A percentile compares a stretch with the other conserved stretches of the same genome.
Conservation (phyloP, 257 asterid species). For the Capsicum rhomboideum region DNA sequence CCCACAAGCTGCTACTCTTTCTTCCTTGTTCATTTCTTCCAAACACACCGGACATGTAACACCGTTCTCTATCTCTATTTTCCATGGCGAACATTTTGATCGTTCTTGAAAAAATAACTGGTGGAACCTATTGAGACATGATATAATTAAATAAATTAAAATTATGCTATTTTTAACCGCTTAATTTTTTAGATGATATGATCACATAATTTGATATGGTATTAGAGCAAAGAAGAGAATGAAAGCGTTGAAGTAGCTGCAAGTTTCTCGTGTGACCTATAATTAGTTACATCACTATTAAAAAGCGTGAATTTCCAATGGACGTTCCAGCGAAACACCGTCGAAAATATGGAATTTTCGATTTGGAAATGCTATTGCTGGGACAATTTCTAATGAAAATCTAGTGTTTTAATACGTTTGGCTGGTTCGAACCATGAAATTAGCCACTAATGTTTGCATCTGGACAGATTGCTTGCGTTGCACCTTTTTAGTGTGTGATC, state of each 20-base stretch:
- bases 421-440: neutral
- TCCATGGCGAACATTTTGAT: neutral
- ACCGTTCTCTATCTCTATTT: constrained; percentile 37
- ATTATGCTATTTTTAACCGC: neutral
- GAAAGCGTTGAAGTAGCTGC: neutral
- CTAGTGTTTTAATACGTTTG: neutral
- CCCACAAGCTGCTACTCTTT: constrained; percentile 58
- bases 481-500: neutral
- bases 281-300: neutral
- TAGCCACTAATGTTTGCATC: neutral
- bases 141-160: neutral
- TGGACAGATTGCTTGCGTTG: neutral
- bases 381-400: neutral
- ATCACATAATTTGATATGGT: neutral
- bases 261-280: neutral
- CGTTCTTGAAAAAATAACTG: constrained; percentile 29
- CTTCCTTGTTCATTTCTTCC: constrained; percentile 69
- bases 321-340: no score
- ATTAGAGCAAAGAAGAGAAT: neutral
- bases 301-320: no score
- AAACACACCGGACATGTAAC: constrained; percentile 72
- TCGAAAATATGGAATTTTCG: no score
- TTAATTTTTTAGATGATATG: neutral
- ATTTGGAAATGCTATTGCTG: no score
- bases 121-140: constrained; percentile 27